Evolutionary conservation across 176 grass and related monocot species (phyloP).

Genomic region (Oryza rufipogon): DNA sequence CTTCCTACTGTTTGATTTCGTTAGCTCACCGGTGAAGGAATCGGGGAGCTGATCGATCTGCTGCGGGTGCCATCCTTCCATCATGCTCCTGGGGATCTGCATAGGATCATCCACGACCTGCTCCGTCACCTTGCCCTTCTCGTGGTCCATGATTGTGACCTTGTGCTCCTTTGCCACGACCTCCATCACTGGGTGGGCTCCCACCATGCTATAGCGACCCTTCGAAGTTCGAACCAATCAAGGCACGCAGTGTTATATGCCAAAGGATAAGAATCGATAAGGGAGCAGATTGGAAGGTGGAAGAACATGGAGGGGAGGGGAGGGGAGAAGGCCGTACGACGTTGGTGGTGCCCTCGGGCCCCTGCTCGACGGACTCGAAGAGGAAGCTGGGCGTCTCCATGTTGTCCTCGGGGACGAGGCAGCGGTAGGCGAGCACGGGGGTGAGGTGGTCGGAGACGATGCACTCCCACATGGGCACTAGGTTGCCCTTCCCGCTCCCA

Average conservation of each 20-base stretch:
- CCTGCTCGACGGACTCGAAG: conserved; percentile 90
- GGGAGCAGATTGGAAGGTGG: neutral
- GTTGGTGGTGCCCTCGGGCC: conserved; percentile 58
- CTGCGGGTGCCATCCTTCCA: conserved; percentile 71
- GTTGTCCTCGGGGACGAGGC: conserved; percentile 71
- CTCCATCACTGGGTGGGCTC: conserved; percentile 71
- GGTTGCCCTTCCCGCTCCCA: conserved; percentile 63
- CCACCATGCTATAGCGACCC: conserved; percentile 78
- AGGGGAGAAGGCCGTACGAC: conserved; percentile 32
- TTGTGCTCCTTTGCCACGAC: conserved; percentile 66
- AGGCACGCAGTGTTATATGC: neutral
- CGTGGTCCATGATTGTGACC: conserved; percentile 75
- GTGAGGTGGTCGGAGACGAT: conserved; percentile 93
- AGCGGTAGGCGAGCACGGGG: conserved; percentile 80
- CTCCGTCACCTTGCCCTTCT: conserved; percentile 55
- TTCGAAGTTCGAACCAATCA: conserved; percentile 46
- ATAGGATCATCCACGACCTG: conserved; percentile 69
- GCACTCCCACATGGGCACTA: conserved; percentile 74
- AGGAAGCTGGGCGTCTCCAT: conserved; percentile 79
- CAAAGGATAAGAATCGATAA: conserved; percentile 24
- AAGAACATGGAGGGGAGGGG: neutral
- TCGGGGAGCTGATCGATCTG: conserved; percentile 64
- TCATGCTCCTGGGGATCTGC: conserved; percentile 66
- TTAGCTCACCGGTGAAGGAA: conserved; percentile 50
- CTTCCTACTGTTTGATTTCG: neutral